A percentile compares a stretch with the other conserved stretches of the same genome.
phyloP scores from a whole-genome alignment of 2,329 filamentous ascomycete species.

The Talaromyces sp. region DNA sequence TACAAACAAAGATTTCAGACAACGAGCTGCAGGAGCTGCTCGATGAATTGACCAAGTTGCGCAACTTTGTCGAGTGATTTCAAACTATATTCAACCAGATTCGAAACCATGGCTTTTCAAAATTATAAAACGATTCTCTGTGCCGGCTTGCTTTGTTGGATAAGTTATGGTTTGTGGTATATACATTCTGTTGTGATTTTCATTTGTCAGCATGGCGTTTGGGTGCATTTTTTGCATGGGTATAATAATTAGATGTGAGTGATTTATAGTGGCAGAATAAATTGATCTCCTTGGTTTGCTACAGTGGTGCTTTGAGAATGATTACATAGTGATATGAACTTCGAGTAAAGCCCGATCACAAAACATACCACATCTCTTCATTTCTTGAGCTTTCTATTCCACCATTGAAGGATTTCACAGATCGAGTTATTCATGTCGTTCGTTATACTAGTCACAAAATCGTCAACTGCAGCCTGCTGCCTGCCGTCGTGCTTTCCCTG shows the following conservation, averaged over 20 bases:
- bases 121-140: neutral
- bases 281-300: neutral
- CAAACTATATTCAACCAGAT: too few species aligned
- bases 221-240: constrained; percentile 10
- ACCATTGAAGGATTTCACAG: too few species aligned
- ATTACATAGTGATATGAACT: too few species aligned
- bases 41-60: constrained; percentile 82
- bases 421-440: too few species aligned
- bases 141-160: constrained; percentile 1
- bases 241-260: neutral
- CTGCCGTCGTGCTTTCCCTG: too few species aligned
- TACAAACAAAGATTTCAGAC: constrained; percentile 85
- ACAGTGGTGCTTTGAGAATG: neutral
- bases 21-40: constrained; percentile 82
- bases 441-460: too few species aligned
- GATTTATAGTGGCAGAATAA: neutral
- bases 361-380: too few species aligned
- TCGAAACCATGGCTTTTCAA: too few species aligned
- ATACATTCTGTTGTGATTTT: neutral
- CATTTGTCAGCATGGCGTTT: constrained; percentile 23
- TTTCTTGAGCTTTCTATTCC: too few species aligned
- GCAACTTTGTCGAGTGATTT: constrained; percentile 40
- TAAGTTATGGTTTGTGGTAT: neutral
- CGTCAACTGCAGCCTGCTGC: too few species aligned
- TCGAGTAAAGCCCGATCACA: too few species aligned